A percentile compares a stretch with the other conserved stretches of the same genome.
Conservation (phyloP, 352 stramenopile species). For the Phytopythium helicoides region DNA sequence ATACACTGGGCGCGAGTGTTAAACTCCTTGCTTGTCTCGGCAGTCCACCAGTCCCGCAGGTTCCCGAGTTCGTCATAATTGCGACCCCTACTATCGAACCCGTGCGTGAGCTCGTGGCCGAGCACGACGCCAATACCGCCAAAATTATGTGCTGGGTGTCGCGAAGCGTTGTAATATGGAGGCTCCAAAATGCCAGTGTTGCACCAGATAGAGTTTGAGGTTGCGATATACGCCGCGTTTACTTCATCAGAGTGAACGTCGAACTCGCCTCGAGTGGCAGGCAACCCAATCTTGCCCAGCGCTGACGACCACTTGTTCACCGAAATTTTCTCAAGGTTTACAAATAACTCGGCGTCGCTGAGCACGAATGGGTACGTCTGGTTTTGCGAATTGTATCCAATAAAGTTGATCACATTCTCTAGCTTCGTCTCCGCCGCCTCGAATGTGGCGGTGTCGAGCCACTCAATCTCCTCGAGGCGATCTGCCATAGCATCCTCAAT, state of each 20-base stretch:
- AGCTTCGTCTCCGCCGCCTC: conserved; percentile 83
- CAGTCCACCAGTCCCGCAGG: conserved; percentile 90
- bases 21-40: conserved; percentile 72
- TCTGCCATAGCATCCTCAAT: conserved; percentile 75
- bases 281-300: conserved; percentile 27
- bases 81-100: conserved; percentile 90
- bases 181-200: conserved; percentile 92
- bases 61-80: conserved; percentile 86
- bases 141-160: conserved; percentile 85
- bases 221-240: conserved; percentile 81
- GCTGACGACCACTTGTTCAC: conserved; percentile 16
- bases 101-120: conserved; percentile 94
- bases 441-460: conserved; percentile 85
- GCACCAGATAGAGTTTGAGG: conserved; percentile 90
- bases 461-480: conserved; percentile 82
- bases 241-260: conserved; percentile 87
- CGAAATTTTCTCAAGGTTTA: conserved; percentile 43
- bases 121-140: conserved; percentile 89
- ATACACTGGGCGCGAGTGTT: conserved; percentile 51
- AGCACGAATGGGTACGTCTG: conserved; percentile 28
- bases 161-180: conserved; percentile 87
- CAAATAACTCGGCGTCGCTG: conserved; percentile 35
- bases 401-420: conserved; percentile 24
- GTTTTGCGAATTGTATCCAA: conserved; percentile 33
- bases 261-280: conserved; percentile 62